Evolutionary conservation across 2,329 filamentous ascomycete genomes (phyloP).

Genomic region (Scedosporium dehoogii): DNA sequence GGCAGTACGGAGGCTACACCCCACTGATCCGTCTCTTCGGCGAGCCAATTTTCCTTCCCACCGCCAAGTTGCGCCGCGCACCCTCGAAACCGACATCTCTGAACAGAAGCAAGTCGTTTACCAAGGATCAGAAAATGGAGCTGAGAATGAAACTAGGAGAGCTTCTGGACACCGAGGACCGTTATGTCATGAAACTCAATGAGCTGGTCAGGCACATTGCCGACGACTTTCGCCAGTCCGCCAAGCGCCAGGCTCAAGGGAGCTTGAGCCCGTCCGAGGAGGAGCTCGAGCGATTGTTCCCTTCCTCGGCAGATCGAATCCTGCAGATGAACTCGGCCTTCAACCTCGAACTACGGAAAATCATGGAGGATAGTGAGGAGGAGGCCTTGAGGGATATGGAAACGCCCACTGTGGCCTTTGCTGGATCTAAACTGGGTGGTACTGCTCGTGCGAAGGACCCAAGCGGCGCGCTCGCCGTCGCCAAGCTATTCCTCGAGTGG

Average conservation of each 20-base stretch:
- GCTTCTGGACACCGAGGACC: slow-evolving; percentile 84
- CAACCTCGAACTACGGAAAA: slow-evolving; percentile 60
- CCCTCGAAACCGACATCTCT: slow-evolving; percentile 78
- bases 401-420: slow-evolving; percentile 30
- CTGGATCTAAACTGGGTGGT: slow-evolving; percentile 32
- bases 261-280: slow-evolving; percentile 64
- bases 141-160: slow-evolving; percentile 84
- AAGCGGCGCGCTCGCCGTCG: slow-evolving; percentile 68
- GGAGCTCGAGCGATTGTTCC: slow-evolving; percentile 70
- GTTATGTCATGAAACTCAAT: slow-evolving; percentile 81
- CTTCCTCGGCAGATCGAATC: slow-evolving; percentile 69
- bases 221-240: slow-evolving; percentile 65
- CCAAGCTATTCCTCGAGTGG: slow-evolving; percentile 77
- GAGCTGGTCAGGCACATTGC: slow-evolving; percentile 76
- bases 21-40: slow-evolving; percentile 71
- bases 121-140: slow-evolving; percentile 71
- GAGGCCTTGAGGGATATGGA: slow-evolving; percentile 71
- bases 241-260: slow-evolving; percentile 43
- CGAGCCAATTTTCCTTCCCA: slow-evolving; percentile 77
- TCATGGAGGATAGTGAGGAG: slow-evolving; percentile 77
- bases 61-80: slow-evolving; percentile 71
- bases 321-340: slow-evolving; percentile 75
- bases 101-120: slow-evolving; percentile 68
- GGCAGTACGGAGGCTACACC: slow-evolving; percentile 69
- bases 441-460: slow-evolving; percentile 52